These are phyloP conservation scores for Fusarium gaditjirri DNA, from an alignment of 2,329 filamentous ascomycete genomes.

Conservation along the genomic window DNA sequence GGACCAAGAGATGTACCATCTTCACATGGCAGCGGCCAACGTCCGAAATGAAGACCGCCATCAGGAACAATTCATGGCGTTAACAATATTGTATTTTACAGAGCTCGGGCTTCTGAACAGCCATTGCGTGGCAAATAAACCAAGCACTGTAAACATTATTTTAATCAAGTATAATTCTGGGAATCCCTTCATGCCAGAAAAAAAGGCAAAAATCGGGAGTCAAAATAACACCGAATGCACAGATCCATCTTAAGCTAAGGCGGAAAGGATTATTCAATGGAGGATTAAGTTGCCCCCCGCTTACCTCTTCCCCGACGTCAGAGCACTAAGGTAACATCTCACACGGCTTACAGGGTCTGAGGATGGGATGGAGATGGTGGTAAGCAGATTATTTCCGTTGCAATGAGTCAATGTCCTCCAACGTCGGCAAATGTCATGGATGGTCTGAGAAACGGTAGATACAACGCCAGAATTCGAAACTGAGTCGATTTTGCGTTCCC, in stretches of 20 bases:
- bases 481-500: neutral
- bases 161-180: neutral
- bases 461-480: neutral
- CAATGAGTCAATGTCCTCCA: neutral
- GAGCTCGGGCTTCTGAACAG: neutral
- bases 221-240: neutral
- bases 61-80: neutral
- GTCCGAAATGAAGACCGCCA: neutral
- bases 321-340: neutral
- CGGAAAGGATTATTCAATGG: neutral
- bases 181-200: neutral
- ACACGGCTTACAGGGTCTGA: neutral
- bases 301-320: constrained; percentile 1
- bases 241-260: neutral
- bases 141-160: neutral
- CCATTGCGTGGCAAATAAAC: accelerated
- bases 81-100: neutral
- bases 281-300: constrained; percentile 13
- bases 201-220: neutral
- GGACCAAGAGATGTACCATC: neutral
- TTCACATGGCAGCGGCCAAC: constrained; percentile 12
- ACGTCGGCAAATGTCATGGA: neutral
- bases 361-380: neutral
- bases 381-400: neutral
- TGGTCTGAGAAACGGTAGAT: neutral